Percentiles rank a stretch among this genome's conserved stretches.
Conservation (phyloP, 2,329 filamentous ascomycete species). For the Aureobasidium sp. region DNA sequence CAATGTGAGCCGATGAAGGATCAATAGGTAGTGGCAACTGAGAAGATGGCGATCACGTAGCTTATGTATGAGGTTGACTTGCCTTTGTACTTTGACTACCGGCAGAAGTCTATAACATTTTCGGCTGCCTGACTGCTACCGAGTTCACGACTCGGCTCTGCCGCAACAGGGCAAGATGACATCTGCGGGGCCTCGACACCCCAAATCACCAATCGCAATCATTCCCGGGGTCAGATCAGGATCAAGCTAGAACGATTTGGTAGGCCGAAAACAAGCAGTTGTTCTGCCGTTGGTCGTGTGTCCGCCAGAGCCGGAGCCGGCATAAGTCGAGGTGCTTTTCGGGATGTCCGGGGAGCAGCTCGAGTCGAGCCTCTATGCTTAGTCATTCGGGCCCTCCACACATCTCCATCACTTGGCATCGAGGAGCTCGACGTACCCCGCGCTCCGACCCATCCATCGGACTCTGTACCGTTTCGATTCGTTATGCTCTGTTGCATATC, state of each 20-base stretch:
- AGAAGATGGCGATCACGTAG: background rate
- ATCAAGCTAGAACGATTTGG: constrained; percentile 6
- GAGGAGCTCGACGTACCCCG: background rate
- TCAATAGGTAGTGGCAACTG: background rate
- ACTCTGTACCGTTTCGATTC: background rate
- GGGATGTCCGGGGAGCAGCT: constrained; percentile 1
- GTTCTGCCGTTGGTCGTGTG: constrained; percentile 8
- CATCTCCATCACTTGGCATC: background rate
- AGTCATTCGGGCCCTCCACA: background rate
- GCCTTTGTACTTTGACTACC: background rate
- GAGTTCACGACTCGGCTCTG: constrained; percentile 3
- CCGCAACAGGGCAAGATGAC: background rate
- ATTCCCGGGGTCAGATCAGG: background rate
- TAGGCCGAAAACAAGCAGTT: background rate
- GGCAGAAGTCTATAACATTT: constrained; percentile 9
- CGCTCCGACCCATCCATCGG: background rate
- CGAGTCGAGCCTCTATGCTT: background rate
- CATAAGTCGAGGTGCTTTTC: constrained; percentile 10
- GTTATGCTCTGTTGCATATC: background rate
- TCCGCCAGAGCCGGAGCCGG: background rate
- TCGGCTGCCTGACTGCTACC: constrained; percentile 7
- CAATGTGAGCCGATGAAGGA: background rate
- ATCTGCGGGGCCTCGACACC: background rate
- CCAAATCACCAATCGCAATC: constrained; percentile 1
- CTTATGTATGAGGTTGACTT: background rate